Base-by-base conservation (phyloP, 2,329 filamentous ascomycete species). In the Raffaelea albimanens region DNA sequence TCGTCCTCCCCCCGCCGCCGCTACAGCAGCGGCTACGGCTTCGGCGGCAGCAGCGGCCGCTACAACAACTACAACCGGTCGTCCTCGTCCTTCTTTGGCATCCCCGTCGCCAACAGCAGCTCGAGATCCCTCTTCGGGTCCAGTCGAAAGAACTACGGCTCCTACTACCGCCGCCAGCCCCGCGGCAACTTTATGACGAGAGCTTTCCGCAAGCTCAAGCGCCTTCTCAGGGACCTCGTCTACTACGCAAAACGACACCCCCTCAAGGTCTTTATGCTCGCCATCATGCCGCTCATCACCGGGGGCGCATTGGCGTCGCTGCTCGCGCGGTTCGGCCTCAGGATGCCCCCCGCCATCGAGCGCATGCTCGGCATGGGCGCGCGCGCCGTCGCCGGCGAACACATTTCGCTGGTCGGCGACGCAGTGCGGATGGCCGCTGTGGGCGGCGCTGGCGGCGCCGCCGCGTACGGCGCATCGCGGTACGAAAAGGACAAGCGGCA, bases 241-340 rank as follows among this genome's bases (percentile, higher is more conserved):
- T 78, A 83, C 62, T 95, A 91, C 67, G 85, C 87, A 58, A 84
- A 87, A 61, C 76, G 80, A 34, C 84, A 96, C 67, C 91, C 90
- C 0, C 68, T 88, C 61, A 94, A 94, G 68, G 86, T 95, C 43
- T 86, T 96, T 70, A 73, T 87, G 71, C 77, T 89, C 52, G 83
- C 95, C 53, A 76, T 96, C 58, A 80, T 96, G 76, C 91, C 91
- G 10, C 74, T 97, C 49, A 70, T 96, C 58, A 89, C 84, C 1
- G 87, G 87, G 45, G 91, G 91, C 29, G 84, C 87, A 23, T 67
- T 96, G 55, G 82, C 82, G 9, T 86, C 84, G 42, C 70, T 96
- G 40, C 75, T 95, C 41, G 78, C 79, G 34, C 80, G 82, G 60
- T 85, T 96, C 63, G 90, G 90, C 20, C 71, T 97, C 51, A 75